Evolutionary conservation across 1,284 basidiomycete species (phyloP).

Genomic region (Naganishia sp.): DNA sequence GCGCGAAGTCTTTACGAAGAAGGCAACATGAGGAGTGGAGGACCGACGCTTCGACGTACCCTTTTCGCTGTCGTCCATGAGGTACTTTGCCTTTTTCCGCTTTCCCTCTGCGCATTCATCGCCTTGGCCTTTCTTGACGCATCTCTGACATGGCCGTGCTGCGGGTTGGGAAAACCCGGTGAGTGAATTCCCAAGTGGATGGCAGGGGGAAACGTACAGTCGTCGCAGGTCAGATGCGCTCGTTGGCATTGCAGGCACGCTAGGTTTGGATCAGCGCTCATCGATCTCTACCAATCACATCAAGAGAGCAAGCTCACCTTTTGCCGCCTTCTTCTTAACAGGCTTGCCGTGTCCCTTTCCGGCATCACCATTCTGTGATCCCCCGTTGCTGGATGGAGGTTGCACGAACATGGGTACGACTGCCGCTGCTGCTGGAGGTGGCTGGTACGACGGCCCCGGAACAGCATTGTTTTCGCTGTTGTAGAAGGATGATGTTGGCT

Average conservation of each 20-base stretch:
- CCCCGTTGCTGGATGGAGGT: not conserved
- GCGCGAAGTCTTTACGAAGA: not conserved
- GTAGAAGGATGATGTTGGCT: not conserved
- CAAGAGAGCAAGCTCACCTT: conserved; percentile 24
- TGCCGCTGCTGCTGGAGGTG: not conserved
- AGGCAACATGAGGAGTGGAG: not conserved
- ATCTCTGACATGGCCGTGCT: conserved; percentile 94
- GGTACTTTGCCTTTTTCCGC: conserved; percentile 97
- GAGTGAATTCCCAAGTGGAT: conserved; percentile 31
- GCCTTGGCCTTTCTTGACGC: conserved; percentile 88
- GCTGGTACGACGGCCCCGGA: conserved; percentile 8
- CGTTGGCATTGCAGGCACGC: conserved; percentile 93
- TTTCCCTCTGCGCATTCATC: conserved; percentile 89
- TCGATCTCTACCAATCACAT: not conserved
- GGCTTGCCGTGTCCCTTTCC: conserved; percentile 7
- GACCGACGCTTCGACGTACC: conserved; percentile 59
- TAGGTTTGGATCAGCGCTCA: not conserved
- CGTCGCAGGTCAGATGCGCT: conserved; percentile 95
- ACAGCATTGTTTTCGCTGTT: conserved; percentile 4
- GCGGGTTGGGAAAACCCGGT: conserved; percentile 29
- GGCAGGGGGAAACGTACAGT: conserved; percentile 62
- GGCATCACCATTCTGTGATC: conserved; percentile 12
- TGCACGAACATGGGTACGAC: not conserved
- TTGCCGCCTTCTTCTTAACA: conserved; percentile 35
- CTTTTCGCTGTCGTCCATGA: conserved; percentile 86